These are phyloP conservation scores for Corylus heterophylla DNA, from an alignment of 306 rosid species.

Conservation along the genomic window DNA sequence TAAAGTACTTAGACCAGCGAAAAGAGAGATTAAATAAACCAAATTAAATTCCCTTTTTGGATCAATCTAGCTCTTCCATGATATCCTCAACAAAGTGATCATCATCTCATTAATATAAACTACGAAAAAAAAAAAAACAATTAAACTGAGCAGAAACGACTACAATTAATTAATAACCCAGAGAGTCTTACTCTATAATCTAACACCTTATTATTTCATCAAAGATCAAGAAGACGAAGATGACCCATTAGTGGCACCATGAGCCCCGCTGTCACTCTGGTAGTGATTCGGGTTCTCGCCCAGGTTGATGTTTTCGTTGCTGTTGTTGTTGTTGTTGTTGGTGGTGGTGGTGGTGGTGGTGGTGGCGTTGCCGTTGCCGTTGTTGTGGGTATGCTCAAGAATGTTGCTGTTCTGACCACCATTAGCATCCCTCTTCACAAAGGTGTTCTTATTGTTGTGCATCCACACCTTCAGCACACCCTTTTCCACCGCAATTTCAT, in stretches of 20 bases:
- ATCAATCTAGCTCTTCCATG: slow-evolving; percentile 44
- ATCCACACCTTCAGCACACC: slow-evolving; percentile 93
- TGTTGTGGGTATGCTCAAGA: slow-evolving; percentile 26
- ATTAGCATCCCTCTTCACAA: slow-evolving; percentile 41
- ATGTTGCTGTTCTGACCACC: slow-evolving; percentile 11
- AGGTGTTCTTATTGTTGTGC: slow-evolving; percentile 91
- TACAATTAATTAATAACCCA: slow-evolving; percentile 33
- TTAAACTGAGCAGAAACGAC: slow-evolving; percentile 28
- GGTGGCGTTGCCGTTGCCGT: slow-evolving; percentile 1
- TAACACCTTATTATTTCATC: slow-evolving; percentile 20
- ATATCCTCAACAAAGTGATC: slow-evolving; percentile 46
- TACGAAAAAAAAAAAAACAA: slow-evolving; percentile 34
- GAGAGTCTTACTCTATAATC: slow-evolving; percentile 40
- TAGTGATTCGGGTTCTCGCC: slow-evolving; percentile 32
- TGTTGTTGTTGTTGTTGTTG: slow-evolving; percentile 9
- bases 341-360: not conserved
- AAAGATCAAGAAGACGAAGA: slow-evolving; percentile 85
- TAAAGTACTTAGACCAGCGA: not conserved
- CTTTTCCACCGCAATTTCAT: slow-evolving; percentile 63
- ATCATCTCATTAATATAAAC: slow-evolving; percentile 61
- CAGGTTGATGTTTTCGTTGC: slow-evolving; percentile 17
- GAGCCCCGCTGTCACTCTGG: slow-evolving; percentile 39
- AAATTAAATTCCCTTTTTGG: slow-evolving; percentile 18
- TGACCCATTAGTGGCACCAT: slow-evolving; percentile 74
- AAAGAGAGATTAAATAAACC: slow-evolving; percentile 12